A percentile compares a stretch with the other conserved stretches of the same genome.
Evolutionary conservation across 2,329 filamentous ascomycete genomes (phyloP).

Genomic region (Beauveria brongniartii): DNA sequence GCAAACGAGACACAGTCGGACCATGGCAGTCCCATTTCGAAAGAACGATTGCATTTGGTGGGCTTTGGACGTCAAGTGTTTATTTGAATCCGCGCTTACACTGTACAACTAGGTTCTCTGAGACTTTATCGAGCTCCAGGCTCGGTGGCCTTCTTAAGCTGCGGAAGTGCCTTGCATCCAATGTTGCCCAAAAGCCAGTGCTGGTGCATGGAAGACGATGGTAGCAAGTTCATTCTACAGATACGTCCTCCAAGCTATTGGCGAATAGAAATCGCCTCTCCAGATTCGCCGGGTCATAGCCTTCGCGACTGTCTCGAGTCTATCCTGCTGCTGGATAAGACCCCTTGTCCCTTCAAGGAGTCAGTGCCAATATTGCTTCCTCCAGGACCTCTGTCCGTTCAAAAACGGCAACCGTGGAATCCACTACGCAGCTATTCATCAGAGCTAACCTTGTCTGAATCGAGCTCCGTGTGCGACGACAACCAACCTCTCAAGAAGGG

Average conservation of each 20-base stretch:
- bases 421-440: slow-evolving; percentile 4
- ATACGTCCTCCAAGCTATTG: slow-evolving; percentile 80
- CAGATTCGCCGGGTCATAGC: slow-evolving; percentile 41
- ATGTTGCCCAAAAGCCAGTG: slow-evolving; percentile 86
- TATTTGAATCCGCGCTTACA: not conserved
- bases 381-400: not conserved
- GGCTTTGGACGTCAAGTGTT: slow-evolving; percentile 28
- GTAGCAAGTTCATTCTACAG: slow-evolving; percentile 75
- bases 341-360: slow-evolving; percentile 69
- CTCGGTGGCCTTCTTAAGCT: slow-evolving; percentile 81
- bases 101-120: slow-evolving; percentile 49
- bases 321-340: slow-evolving; percentile 79
- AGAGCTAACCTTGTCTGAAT: not conserved
- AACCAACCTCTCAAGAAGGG: not conserved
- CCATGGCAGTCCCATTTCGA: slow-evolving; percentile 71
- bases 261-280: slow-evolving; percentile 74
- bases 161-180: slow-evolving; percentile 72
- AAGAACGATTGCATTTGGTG: slow-evolving; percentile 67
- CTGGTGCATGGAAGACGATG: slow-evolving; percentile 82
- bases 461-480: not conserved
- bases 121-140: slow-evolving; percentile 81
- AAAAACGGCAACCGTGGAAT: not conserved
- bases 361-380: slow-evolving; percentile 3
- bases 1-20: slow-evolving; percentile 49
- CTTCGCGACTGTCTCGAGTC: slow-evolving; percentile 62